A percentile compares a stretch with the other conserved stretches of the same genome.
phyloP scores from a whole-genome alignment of 208 protist genomes.

The Acanthamoeba culbertsoni region DNA sequence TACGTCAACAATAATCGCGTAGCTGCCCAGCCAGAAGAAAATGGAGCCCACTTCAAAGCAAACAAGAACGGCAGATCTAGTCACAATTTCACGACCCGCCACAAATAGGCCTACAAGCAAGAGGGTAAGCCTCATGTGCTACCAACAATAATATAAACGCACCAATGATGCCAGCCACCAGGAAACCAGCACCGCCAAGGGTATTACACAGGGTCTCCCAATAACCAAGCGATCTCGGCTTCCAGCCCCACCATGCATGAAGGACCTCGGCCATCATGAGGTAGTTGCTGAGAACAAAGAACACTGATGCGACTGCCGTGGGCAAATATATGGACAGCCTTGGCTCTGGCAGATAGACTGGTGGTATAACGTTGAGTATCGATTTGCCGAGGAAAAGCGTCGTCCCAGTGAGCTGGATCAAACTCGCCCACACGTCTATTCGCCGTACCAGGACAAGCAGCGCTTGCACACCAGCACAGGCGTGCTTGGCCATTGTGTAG shows the following conservation, averaged over 20 bases:
- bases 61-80: too few relatives aligned
- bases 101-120: not conserved
- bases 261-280: not conserved
- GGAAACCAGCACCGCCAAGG: not conserved
- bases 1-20: not conserved
- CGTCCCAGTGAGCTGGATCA: not conserved
- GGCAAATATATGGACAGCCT: not conserved
- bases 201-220: not conserved
- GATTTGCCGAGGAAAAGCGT: not conserved
- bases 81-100: too few relatives aligned
- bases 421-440: not conserved
- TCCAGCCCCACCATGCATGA: not conserved
- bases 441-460: not conserved
- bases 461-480: too few relatives aligned
- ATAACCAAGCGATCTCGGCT: not conserved
- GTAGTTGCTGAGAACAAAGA: not conserved
- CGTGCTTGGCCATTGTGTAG: too few relatives aligned
- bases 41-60: not conserved
- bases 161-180: not conserved
- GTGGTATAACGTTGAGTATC: not conserved
- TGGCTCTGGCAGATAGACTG: not conserved
- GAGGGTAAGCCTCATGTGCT: not conserved
- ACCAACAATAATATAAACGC: too few relatives aligned
- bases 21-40: not conserved
- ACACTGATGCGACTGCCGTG: not conserved